Conservation (phyloP, 345 rosid species). For the Lumnitzera littorea region DNA sequence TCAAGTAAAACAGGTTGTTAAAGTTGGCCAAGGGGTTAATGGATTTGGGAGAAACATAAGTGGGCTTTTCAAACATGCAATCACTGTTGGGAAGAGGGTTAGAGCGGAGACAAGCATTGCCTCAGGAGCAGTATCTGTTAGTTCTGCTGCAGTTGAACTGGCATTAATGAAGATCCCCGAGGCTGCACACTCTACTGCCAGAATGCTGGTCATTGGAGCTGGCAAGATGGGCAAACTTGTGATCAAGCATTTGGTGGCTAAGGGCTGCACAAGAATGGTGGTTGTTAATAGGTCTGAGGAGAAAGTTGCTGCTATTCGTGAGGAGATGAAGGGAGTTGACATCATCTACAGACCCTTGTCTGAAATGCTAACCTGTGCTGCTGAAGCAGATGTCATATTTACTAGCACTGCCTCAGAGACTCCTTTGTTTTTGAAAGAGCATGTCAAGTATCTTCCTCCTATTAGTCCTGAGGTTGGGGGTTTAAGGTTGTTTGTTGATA, state of each 20-base stretch:
- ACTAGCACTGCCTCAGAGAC: constrained; percentile 40
- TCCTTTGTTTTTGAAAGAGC: constrained; percentile 30
- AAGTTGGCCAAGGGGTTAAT: constrained; percentile 43
- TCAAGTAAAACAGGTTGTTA: constrained; percentile 49
- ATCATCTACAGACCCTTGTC: constrained; percentile 31
- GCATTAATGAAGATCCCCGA: constrained; percentile 41
- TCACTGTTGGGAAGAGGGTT: constrained; percentile 41
- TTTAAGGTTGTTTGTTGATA: constrained; percentile 32
- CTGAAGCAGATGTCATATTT: constrained; percentile 38
- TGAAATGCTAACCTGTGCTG: constrained; percentile 31
- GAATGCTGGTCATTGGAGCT: constrained; percentile 42
- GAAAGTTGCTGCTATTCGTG: constrained; percentile 25
- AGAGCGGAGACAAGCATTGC: constrained; percentile 44
- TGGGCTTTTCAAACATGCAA: constrained; percentile 42
- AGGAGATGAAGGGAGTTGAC: constrained; percentile 33
- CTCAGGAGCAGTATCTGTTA: constrained; percentile 42
- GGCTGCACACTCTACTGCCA: constrained; percentile 23
- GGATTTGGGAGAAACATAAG: constrained; percentile 48
- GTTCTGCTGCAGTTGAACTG: constrained; percentile 45
- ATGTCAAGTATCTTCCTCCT: constrained; percentile 25
- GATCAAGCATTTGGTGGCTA: constrained; percentile 47
- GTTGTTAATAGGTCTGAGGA: constrained; percentile 35
- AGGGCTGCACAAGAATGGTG: constrained; percentile 41
- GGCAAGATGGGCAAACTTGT: constrained; percentile 55
- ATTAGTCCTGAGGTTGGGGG: constrained; percentile 33